These are phyloP conservation scores for Rhizopus delemar DNA, from an alignment of 371 early-diverging fungal species.

Conservation along the genomic window DNA sequence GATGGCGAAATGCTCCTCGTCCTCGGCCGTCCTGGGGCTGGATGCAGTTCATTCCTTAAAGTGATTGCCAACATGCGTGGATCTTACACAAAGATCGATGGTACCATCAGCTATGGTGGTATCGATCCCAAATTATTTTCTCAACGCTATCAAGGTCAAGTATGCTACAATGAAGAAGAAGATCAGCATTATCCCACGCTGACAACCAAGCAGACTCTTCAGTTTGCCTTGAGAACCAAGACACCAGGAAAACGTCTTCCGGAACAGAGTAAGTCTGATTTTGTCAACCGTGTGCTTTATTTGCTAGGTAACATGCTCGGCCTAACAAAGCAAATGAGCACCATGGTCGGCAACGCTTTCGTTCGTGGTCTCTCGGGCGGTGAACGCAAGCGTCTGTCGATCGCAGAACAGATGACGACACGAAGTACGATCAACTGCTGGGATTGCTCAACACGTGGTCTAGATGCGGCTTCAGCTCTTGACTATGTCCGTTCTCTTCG, in stretches of 20 bases:
- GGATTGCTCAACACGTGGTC: slow-evolving; percentile 88
- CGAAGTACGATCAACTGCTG: slow-evolving; percentile 71
- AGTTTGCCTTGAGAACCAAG: slow-evolving; percentile 57
- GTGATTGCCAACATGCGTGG: slow-evolving; percentile 53
- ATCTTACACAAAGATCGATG: slow-evolving; percentile 44
- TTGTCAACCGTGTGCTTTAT: slow-evolving; percentile 47
- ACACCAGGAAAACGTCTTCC: slow-evolving; percentile 60
- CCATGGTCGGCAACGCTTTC: slow-evolving; percentile 80
- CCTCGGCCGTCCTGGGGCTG: slow-evolving; percentile 58
- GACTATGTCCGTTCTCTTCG: slow-evolving; percentile 56
- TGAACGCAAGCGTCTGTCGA: slow-evolving; percentile 82
- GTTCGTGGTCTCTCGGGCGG: slow-evolving; percentile 84
- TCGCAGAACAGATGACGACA: slow-evolving; percentile 84
- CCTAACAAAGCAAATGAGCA: slow-evolving; percentile 70
- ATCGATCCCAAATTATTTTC: slow-evolving; percentile 41
- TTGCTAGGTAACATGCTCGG: slow-evolving; percentile 70
- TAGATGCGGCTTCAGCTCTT: slow-evolving; percentile 89
- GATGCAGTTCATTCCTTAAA: slow-evolving; percentile 57
- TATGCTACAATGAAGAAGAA: slow-evolving; percentile 59
- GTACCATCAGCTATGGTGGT: slow-evolving; percentile 49
- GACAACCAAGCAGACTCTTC: slow-evolving; percentile 14
- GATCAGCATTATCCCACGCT: slow-evolving; percentile 57
- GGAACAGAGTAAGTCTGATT: slow-evolving; percentile 38
- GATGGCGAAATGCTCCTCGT: slow-evolving; percentile 64
- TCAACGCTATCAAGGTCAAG: slow-evolving; percentile 45